phyloP scores from a whole-genome alignment of 139 green algal species.

The Pleodorina starrii region DNA sequence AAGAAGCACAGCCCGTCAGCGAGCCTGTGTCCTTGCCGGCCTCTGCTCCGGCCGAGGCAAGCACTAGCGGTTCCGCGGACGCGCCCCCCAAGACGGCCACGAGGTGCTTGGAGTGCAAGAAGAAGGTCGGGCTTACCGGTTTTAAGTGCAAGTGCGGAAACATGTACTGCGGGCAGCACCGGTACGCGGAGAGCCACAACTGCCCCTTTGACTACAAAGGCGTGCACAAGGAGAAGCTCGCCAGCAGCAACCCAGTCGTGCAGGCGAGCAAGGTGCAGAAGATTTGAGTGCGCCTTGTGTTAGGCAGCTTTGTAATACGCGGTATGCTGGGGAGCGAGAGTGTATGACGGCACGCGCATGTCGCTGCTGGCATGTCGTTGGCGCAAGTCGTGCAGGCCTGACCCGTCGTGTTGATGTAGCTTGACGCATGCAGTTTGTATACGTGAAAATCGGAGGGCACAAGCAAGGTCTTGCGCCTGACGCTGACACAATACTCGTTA shows the following conservation, averaged over 20 bases:
- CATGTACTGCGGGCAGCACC: constrained; percentile 85
- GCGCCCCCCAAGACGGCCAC: not conserved
- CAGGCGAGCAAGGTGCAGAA: constrained; percentile 69
- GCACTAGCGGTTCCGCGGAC: constrained; percentile 1
- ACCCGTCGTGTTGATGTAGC: not conserved
- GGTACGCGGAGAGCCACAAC: constrained; percentile 88
- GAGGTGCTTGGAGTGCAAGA: constrained; percentile 73
- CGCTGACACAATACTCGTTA: too few relatives aligned
- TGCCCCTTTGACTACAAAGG: constrained; percentile 92
- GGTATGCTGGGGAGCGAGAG: not conserved
- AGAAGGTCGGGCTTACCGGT: constrained; percentile 89
- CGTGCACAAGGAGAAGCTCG: constrained; percentile 70
- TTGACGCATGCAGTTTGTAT: not conserved
- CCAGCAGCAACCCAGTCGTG: constrained; percentile 77
- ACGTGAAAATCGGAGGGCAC: too few relatives aligned
- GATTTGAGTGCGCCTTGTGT: constrained; percentile 42
- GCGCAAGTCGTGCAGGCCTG: not conserved
- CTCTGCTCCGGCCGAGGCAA: not conserved
- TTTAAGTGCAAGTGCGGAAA: constrained; percentile 91
- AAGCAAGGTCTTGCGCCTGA: too few relatives aligned
- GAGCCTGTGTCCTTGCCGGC: constrained; percentile 3
- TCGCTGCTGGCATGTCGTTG: not conserved
- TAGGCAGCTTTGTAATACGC: not conserved
- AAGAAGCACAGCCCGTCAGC: constrained; percentile 26
- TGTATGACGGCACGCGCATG: constrained; percentile 23